phyloP scores from a whole-genome alignment of 169 alveolate species.

The Plasmodium vivax region DNA sequence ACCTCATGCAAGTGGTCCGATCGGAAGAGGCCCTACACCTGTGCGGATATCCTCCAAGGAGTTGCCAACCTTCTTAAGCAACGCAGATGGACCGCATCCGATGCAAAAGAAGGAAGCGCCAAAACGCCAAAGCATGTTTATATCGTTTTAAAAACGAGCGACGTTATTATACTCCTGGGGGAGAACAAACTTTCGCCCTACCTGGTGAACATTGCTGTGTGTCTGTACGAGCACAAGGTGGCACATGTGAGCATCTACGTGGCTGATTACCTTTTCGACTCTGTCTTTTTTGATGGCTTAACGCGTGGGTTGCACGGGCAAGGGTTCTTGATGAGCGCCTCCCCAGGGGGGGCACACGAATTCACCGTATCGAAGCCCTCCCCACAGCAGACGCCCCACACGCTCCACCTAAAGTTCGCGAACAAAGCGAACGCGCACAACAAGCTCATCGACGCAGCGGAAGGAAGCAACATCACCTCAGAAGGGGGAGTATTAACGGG shows the following conservation, averaged over 20 bases:
- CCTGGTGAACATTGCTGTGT: slow-evolving; percentile 14
- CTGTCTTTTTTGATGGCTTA: slow-evolving; percentile 3
- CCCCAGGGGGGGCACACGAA: background rate
- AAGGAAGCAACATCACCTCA: slow-evolving; percentile 4
- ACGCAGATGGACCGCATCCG: background rate
- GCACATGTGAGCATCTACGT: slow-evolving; percentile 27
- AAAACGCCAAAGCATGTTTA: slow-evolving; percentile 56
- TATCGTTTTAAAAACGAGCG: slow-evolving; percentile 37
- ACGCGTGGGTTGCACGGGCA: background rate
- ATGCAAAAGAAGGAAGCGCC: background rate
- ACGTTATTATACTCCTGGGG: slow-evolving; percentile 9
- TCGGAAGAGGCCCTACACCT: background rate
- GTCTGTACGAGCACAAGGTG: slow-evolving; percentile 19
- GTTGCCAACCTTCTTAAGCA: background rate
- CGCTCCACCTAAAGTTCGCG: slow-evolving; percentile 19
- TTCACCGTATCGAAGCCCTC: background rate
- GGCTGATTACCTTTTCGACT: slow-evolving; percentile 13
- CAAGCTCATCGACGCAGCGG: slow-evolving; percentile 4
- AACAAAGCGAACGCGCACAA: slow-evolving; percentile 24
- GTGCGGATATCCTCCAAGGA: background rate
- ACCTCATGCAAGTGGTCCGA: background rate
- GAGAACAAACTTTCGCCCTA: slow-evolving; percentile 13
- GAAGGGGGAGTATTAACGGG: slow-evolving; percentile 17
- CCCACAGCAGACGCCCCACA: background rate
- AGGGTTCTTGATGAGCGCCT: background rate